Evolutionary conservation across 2,329 filamentous ascomycete genomes (phyloP), one percentile per base, ranked within the genome.

Genomic region (Thermothelomyces thermophilus): DNA sequence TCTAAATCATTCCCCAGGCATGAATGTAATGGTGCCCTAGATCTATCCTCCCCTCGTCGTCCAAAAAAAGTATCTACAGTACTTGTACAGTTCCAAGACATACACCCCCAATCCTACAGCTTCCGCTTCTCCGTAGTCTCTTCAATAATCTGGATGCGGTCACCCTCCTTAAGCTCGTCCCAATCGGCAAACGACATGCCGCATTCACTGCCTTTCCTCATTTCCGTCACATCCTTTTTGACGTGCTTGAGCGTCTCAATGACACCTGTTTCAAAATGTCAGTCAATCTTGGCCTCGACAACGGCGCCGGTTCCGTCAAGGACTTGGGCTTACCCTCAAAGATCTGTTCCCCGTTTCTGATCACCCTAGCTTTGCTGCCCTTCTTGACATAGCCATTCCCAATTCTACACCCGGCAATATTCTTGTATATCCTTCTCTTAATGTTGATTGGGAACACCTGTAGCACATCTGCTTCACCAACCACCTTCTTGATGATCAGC

Each of bases 141-240:
- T 63, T 95, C 88, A 62, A 90, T 95, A 30, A 83, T 84, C 71
- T 97, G 93, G 54, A 98, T 78, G 66, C 84, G 80, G 69, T 98
- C 93, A 24, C 91, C 93, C 13, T 82, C 73, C 62, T 84, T 67
- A 64, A 97, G 86, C 19, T 82, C 86, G 41, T 85, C 75, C 82
- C 89, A 98, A 28, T 75, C 77, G 3, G 85, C 82, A 62, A 98
- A 91, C 46, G 81, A 83, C 58, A 98, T 84, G 58, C 93, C 93
- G 62, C 93, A 98, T 68, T 98, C 93, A n/a, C 78, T 81, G 51
- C 90, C 90, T 70, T 95, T 97, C 61, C 82, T 83, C 82, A 95
- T 93, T 63, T 95, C 88, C 40, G 74, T 73, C 26, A 93, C 87
- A 57, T 96, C 88, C 66, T 94, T 94, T 76, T 97, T 96, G 66